Base-by-base conservation (phyloP, 177 flowering plant genomes). In the Vitis hybrid region DNA sequence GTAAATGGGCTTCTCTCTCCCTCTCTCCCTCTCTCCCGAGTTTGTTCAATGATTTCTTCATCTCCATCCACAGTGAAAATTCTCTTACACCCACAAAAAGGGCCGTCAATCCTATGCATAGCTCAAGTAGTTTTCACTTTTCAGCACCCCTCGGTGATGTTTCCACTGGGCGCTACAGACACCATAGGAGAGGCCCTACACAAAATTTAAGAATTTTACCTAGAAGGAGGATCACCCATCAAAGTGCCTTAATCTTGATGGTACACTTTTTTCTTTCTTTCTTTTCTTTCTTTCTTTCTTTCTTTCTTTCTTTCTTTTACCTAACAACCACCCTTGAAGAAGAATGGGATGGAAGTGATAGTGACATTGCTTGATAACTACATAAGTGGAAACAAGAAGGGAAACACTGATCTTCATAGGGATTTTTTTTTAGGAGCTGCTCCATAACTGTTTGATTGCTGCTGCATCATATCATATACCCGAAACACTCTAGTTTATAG, bases 361-460 rank as follows among this genome's bases (percentile, higher is more conserved):
- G 35, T 65, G 74, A 72, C 74, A 50, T 58, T 57, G 56, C 69
- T 59, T 62, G 68, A 19, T 21, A 52, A 56, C 24, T 55, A 63
- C 51, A 56, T 55, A 14, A 10, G 15, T 70, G 69, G n/a, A 61
- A 61, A 60, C 3, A 24, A 3, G 49, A 49, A 58, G 8, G 15
- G 64, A 72, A 60, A 65, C 14, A 24, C 51, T 56, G 14, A 30
- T 56, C 49, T 49, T n/a, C 13, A 55, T 32, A n/a, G 11, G 48
- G 30, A 16, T 32, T 57, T 62, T 51, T 40, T 12, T 51, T 52
- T 58, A 56, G 27, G 51, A 27, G 4, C 27, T 9, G 24, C 1
- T 35, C 13, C 30, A 56, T 3, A 71, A 24, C 49, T 56, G 50
- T 71, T 64, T 56, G 27, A 56, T 65, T 3, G 60, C 48, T 68